These are phyloP conservation scores for Diversispora eburnea DNA, from an alignment of 192 early-diverging fungal genomes.

Conservation along the genomic window DNA sequence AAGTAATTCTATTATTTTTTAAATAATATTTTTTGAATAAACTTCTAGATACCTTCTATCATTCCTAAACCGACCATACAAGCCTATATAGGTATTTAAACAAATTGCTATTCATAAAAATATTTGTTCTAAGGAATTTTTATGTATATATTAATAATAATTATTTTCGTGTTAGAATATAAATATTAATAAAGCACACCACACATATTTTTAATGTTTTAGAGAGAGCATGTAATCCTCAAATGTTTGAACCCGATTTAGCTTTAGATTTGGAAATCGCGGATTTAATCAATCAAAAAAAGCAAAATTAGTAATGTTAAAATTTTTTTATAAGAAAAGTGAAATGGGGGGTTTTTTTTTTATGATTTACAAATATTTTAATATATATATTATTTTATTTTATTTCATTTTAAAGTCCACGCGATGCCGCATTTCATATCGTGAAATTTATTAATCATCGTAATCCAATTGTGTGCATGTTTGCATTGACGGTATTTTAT, in stretches of 20 bases:
- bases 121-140: neutral
- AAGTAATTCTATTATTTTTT: neutral
- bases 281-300: constrained; percentile 90
- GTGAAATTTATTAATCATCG: constrained; percentile 61
- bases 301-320: constrained; percentile 63
- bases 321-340: too few relatives aligned
- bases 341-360: too few relatives aligned
- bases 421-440: constrained; percentile 72
- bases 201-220: constrained; percentile 11
- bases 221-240: constrained; percentile 78
- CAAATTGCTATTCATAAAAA: neutral
- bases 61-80: constrained; percentile 8
- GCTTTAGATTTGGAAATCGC: constrained; percentile 92
- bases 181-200: neutral
- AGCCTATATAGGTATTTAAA: neutral
- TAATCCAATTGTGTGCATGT: constrained; percentile 54
- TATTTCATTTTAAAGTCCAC: constrained; percentile 46
- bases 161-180: neutral
- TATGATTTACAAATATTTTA: neutral
- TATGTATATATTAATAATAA: neutral
- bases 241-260: constrained; percentile 71
- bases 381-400: neutral
- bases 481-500: constrained; percentile 64
- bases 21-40: neutral
- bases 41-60: constrained; percentile 1